These are phyloP conservation scores for Neofusicoccum sp. DNA, from an alignment of 2,329 filamentous ascomycete species.

Conservation along the genomic window DNA sequence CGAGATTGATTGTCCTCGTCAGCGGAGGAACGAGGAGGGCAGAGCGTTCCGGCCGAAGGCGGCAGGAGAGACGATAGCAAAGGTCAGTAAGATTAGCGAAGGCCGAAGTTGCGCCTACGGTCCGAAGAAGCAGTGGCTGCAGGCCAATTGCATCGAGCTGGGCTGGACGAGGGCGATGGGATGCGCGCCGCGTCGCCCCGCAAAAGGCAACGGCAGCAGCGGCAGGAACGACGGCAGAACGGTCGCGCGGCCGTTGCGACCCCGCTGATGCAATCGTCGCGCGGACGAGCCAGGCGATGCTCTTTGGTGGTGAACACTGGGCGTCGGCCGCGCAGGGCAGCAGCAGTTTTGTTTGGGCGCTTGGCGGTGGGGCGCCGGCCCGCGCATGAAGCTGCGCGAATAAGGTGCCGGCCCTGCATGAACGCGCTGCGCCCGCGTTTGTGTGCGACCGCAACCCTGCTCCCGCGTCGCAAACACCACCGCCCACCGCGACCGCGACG, in stretches of 20 bases:
- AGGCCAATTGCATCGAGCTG: neutral
- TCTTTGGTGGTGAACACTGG: neutral
- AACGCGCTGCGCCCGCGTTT: neutral
- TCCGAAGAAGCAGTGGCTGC: neutral
- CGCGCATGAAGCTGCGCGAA: neutral
- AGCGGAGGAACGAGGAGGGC: neutral
- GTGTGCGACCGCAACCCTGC: neutral
- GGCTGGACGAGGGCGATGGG: neutral
- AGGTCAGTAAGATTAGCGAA: neutral
- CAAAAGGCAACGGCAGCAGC: neutral
- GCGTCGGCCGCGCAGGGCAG: neutral
- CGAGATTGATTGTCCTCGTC: neutral
- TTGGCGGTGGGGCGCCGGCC: neutral
- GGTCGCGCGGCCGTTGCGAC: neutral
- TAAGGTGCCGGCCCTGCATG: neutral
- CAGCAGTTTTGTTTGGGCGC: neutral
- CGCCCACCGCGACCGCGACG: neutral
- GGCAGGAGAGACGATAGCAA: neutral
- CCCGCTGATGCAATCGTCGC: neutral
- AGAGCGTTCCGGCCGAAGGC: neutral
- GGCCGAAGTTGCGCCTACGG: constrained; percentile 11
- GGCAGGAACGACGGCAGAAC: neutral
- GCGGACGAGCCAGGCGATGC: neutral
- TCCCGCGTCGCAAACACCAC: neutral
- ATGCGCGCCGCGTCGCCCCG: neutral